Conservation (phyloP, 352 stramenopile species). For the Globisporangium iwayamae region DNA sequence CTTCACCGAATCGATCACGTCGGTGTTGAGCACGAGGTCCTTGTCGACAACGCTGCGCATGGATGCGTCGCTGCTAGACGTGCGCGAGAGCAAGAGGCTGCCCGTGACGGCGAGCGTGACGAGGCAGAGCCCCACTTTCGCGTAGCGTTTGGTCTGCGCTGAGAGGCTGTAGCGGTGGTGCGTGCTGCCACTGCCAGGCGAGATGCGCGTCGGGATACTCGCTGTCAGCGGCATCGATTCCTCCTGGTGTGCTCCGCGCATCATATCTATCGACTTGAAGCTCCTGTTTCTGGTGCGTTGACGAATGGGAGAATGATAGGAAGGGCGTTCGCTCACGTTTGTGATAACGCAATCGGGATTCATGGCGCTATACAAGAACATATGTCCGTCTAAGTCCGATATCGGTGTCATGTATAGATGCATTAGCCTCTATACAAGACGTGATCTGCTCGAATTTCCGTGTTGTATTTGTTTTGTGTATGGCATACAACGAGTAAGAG, state of each 20-base stretch:
- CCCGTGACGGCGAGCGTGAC: slow-evolving; percentile 15
- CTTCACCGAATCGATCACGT: background rate
- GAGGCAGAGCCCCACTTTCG: slow-evolving; percentile 14
- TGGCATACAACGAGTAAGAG: too few relatives aligned
- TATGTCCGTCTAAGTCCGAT: too few relatives aligned
- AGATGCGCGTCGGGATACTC: slow-evolving; percentile 18
- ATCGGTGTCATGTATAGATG: too few relatives aligned
- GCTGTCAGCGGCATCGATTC: slow-evolving; percentile 34
- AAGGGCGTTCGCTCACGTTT: too few relatives aligned
- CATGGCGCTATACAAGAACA: too few relatives aligned
- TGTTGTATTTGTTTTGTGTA: too few relatives aligned
- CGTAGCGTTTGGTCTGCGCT: slow-evolving; percentile 17
- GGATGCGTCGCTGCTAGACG: slow-evolving; percentile 1
- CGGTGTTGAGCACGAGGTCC: slow-evolving; percentile 2
- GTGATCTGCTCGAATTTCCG: too few relatives aligned
- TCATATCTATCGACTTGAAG: slow-evolving; percentile 14
- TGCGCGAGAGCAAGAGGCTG: slow-evolving; percentile 20
- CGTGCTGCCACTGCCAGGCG: background rate
- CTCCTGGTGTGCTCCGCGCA: slow-evolving; percentile 21
- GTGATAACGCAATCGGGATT: too few relatives aligned
- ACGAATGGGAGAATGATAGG: background rate
- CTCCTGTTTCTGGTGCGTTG: background rate
- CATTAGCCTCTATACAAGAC: too few relatives aligned
- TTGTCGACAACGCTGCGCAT: slow-evolving; percentile 10
- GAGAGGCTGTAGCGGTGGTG: slow-evolving; percentile 16